These are phyloP conservation scores for Penicillium crystallinum DNA, from an alignment of 495 filamentous ascomycete genomes.

Conservation along the genomic window DNA sequence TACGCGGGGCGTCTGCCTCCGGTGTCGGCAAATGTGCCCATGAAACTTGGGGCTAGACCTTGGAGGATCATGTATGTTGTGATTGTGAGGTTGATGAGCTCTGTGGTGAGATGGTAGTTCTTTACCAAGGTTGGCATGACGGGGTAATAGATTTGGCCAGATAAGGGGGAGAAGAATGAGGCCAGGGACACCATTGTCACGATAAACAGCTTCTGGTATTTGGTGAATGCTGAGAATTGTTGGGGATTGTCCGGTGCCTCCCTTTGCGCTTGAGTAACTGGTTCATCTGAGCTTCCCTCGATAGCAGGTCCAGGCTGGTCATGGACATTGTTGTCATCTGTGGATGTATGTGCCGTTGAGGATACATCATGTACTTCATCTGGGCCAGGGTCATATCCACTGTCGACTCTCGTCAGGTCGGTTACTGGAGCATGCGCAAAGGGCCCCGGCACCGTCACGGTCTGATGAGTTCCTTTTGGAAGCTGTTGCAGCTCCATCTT, in stretches of 20 bases:
- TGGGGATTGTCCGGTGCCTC: not conserved
- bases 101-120: slow-evolving; percentile 52
- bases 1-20: slow-evolving; percentile 56
- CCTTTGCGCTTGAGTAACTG: slow-evolving; percentile 2
- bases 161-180: slow-evolving; percentile 53
- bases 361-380: not conserved
- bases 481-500: not conserved
- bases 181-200: slow-evolving; percentile 52
- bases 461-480: not conserved
- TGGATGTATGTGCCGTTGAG: not conserved
- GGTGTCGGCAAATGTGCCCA: slow-evolving; percentile 57
- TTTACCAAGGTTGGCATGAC: slow-evolving; percentile 53
- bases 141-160: slow-evolving; percentile 69
- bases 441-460: not conserved
- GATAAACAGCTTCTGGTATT: slow-evolving; percentile 53
- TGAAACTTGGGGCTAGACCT: slow-evolving; percentile 52
- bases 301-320: not conserved
- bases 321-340: not conserved
- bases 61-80: slow-evolving; percentile 64
- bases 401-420: not conserved
- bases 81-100: slow-evolving; percentile 61
- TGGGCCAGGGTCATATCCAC: not conserved
- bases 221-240: slow-evolving; percentile 50
- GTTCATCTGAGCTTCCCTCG: not conserved
- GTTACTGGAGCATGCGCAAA: not conserved